Conservation (phyloP, 331 rosid genomes). For the Arachis monticola region DNA sequence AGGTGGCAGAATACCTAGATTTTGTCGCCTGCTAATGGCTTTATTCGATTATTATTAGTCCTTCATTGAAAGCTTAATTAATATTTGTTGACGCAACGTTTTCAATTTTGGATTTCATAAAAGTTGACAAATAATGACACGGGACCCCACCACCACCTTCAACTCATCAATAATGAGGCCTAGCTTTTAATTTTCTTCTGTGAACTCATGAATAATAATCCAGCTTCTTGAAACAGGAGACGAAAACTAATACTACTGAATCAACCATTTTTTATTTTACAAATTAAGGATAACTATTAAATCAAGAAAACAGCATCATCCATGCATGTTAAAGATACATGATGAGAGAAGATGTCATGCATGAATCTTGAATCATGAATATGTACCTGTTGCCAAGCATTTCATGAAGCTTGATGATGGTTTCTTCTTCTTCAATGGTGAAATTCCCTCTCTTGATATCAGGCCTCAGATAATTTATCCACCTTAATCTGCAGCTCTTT, state of each 20-base stretch:
- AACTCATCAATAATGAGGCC: not conserved
- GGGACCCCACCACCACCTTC: slow-evolving; percentile 40
- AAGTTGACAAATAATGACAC: slow-evolving; percentile 38
- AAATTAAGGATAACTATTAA: not conserved
- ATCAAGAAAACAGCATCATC: slow-evolving; percentile 9
- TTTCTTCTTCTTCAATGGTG: slow-evolving; percentile 77
- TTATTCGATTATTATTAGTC: slow-evolving; percentile 10
- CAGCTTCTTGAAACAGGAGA: slow-evolving; percentile 3
- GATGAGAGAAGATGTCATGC: not conserved
- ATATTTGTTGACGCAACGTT: slow-evolving; percentile 20
- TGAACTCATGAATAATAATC: slow-evolving; percentile 22
- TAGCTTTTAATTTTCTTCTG: no score
- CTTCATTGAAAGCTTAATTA: slow-evolving; percentile 20
- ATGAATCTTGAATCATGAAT: not conserved
- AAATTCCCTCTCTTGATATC: slow-evolving; percentile 98
- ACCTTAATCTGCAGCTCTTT: slow-evolving; percentile 88
- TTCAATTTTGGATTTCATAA: slow-evolving; percentile 4
- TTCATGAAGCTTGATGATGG: slow-evolving; percentile 65
- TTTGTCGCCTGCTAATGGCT: slow-evolving; percentile 28
- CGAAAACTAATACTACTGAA: no score
- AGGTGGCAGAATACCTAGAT: slow-evolving; percentile 29
- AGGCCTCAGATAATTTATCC: slow-evolving; percentile 86
- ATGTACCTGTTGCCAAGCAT: slow-evolving; percentile 82
- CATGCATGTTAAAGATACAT: slow-evolving; percentile 1
- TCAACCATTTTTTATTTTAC: not conserved